Evolutionary conservation across 2,329 filamentous ascomycete species (phyloP), one percentile per base, ranked within the genome.

Genomic region (Aspergillus fumigatiaffinis): DNA sequence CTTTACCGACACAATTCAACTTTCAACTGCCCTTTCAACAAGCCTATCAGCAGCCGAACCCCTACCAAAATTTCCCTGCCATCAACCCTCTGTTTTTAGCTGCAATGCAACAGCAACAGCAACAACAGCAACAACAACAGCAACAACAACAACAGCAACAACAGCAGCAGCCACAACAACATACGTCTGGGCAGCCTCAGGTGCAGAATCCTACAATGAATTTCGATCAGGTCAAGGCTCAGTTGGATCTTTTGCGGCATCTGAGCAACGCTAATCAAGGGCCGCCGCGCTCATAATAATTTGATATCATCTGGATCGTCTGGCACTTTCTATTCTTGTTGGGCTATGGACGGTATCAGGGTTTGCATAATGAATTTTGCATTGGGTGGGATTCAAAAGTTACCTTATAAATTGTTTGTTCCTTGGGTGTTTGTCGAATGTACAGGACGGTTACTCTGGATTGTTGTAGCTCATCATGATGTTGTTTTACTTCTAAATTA

Each of bases 81-180:
- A 79, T 85, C 58, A 86, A 85, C 61, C 84, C 84, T 3, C 79
- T 81, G 1, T 82, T 87, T 66, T 77, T 87, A 57, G 79, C 81
- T 61, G 68, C 69, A 21, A 53, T 76, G 44, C 79, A 80, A 55
- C 73, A 77, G 46, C 75, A 77, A 53, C 73, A 75, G 52, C 76
- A 77, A 58, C 73, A 72, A 28, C 68, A 71, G 42, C 68, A 68
- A 26, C 63, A 66, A 47, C 60, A 62, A 21, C 60, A 66, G 20
- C 64, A 66, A 52, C 62, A 68, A 32, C 29, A 32, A 12, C 29
- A 35, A 12, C 32, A 4, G 3, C 32, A 35, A 17, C 32, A 35
- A 35, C 32, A 35, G n/a, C n/a, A 32, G 29, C 29, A 35, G 32
- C 32, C 12, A 6, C 32, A 35, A 17, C 32, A 35, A 35, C 32